These are phyloP conservation scores for Hirsutella thompsonii DNA, from an alignment of 2,329 filamentous ascomycete genomes.

Conservation along the genomic window DNA sequence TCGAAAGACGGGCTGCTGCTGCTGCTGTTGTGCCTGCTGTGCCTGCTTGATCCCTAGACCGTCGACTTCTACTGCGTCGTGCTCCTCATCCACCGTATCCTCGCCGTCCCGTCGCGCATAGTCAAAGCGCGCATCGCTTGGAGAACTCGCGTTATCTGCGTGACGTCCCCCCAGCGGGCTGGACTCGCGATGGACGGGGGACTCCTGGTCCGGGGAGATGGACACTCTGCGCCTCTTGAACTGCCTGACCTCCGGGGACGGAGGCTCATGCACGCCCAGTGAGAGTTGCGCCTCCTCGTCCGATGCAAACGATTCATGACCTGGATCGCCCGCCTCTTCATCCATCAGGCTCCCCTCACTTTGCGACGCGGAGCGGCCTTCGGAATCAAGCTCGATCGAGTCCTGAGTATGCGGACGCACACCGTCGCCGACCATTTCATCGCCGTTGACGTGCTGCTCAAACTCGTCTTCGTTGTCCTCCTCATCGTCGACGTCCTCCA, in stretches of 20 bases:
- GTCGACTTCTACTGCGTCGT: not conserved
- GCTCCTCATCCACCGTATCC: not conserved
- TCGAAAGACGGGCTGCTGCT: slow-evolving; percentile 24
- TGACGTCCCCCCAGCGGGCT: slow-evolving; percentile 2
- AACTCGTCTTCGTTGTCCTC: not conserved
- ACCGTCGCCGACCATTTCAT: not conserved
- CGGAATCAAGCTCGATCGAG: slow-evolving; percentile 8
- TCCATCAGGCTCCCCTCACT: not conserved
- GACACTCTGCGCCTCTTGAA: slow-evolving; percentile 6
- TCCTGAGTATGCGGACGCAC: slow-evolving; percentile 1
- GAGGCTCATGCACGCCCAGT: not conserved
- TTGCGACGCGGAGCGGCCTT: slow-evolving; percentile 1
- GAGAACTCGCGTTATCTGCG: not conserved
- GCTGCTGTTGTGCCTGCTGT: not conserved
- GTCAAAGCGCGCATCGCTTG: too few relatives aligned
- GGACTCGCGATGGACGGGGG: not conserved
- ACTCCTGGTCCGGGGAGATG: slow-evolving; percentile 12
- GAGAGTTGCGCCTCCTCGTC: not conserved
- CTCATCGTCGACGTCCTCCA: slow-evolving; percentile 21
- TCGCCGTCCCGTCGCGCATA: not conserved
- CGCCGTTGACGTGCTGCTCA: too few relatives aligned
- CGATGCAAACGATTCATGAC: not conserved
- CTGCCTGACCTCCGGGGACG: slow-evolving; percentile 5
- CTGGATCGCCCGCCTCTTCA: not conserved
- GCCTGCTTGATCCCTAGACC: too few relatives aligned